These are phyloP conservation scores for Trichosporon inkin DNA, from an alignment of 1,284 basidiomycete species.

Conservation along the genomic window DNA sequence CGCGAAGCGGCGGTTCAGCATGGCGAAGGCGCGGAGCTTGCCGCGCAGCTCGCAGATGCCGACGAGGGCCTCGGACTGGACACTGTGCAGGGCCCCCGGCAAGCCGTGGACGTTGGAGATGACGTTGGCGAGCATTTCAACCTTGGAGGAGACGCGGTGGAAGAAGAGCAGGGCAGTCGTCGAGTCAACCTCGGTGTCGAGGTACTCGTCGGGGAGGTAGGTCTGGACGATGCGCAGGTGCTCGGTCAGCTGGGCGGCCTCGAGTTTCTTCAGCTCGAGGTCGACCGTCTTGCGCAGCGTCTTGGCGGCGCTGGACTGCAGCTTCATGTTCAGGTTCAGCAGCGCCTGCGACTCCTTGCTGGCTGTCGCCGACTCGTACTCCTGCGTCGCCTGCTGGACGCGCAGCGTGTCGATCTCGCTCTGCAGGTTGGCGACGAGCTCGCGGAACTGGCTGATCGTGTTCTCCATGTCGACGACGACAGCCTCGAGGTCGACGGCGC, in stretches of 20 bases:
- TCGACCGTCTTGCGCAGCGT: conserved; percentile 84
- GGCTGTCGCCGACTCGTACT: conserved; percentile 69
- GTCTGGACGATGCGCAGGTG: conserved; percentile 64
- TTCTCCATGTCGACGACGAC: conserved; percentile 75
- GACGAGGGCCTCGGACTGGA: conserved; percentile 73
- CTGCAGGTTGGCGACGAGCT: conserved; percentile 77
- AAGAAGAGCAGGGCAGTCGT: conserved; percentile 86
- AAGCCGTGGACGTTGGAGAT: conserved; percentile 76
- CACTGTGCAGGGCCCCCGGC: conserved; percentile 72
- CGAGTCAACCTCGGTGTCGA: conserved; percentile 79
- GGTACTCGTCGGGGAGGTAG: conserved; percentile 77
- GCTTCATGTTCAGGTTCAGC: conserved; percentile 85
- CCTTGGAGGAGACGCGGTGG: conserved; percentile 75
- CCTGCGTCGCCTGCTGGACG: conserved; percentile 74
- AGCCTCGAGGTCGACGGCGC: conserved; percentile 68
- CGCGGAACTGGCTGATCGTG: conserved; percentile 85
- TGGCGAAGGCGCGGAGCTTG: conserved; percentile 70
- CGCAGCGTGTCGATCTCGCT: conserved; percentile 81
- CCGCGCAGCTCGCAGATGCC: conserved; percentile 87
- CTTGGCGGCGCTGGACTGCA: conserved; percentile 82
- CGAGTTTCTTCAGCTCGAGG: conserved; percentile 74
- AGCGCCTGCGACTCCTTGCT: conserved; percentile 72
- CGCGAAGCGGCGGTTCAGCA: conserved; percentile 79
- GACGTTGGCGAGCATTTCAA: conserved; percentile 74
- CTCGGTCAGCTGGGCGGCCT: conserved; percentile 74